phyloP scores from a whole-genome alignment of 2,329 filamentous ascomycete genomes.

The Orbilia oligospora region DNA sequence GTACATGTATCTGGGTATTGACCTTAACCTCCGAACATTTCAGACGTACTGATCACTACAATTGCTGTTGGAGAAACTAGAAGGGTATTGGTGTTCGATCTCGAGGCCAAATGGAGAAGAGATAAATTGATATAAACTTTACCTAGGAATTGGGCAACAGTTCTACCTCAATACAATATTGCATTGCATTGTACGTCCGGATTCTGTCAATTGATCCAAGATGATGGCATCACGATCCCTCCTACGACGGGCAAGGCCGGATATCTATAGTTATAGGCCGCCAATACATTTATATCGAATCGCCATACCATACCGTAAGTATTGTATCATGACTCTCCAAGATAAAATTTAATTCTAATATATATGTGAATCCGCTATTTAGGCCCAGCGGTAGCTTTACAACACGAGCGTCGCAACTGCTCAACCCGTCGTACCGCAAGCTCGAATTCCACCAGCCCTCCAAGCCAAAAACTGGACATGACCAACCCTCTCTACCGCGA shows the following conservation, averaged over 20 bases:
- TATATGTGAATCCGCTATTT: neutral
- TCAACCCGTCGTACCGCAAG: neutral
- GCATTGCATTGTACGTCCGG: no score
- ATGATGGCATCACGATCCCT: conserved; percentile 40
- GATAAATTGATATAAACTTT: no score
- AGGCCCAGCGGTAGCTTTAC: neutral
- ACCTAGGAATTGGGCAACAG: no score
- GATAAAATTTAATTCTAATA: neutral
- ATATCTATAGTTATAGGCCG: conserved; percentile 17
- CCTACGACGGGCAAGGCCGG: conserved; percentile 21
- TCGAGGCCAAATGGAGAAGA: no score
- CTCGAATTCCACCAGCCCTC: neutral
- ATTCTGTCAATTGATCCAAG: no score
- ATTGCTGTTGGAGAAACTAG: no score
- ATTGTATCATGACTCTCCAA: neutral
- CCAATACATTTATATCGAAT: conserved; percentile 27
- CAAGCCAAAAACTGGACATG: conserved; percentile 11
- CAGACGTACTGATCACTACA: no score
- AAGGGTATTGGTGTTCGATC: no score
- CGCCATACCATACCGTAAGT: conserved; percentile 25
- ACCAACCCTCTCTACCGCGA: conserved; percentile 40
- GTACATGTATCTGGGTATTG: no score
- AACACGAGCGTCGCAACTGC: conserved; percentile 3
- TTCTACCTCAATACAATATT: neutral
- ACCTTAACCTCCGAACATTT: no score